Percentiles rank a stretch among this genome's conserved stretches.
phyloP scores from a whole-genome alignment of 2,329 filamentous ascomycete species.

The Capronia coronata region DNA sequence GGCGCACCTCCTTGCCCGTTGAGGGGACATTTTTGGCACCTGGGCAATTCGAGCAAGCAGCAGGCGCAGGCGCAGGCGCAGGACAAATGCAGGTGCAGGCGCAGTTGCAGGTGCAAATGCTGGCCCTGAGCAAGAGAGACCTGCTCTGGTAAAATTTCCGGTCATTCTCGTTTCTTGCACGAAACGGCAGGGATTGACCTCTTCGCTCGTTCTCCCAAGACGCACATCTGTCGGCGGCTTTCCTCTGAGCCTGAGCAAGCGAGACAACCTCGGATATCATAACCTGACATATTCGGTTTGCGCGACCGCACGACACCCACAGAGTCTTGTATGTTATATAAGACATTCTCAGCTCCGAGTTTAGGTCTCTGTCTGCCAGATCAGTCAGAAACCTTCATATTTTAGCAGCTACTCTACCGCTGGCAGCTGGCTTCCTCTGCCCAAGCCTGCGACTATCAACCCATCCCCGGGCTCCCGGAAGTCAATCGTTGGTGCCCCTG shows the following conservation, averaged over 20 bases:
- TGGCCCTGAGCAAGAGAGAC: background rate
- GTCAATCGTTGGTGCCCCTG: constrained; percentile 3
- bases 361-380: background rate
- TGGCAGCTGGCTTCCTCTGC: too few relatives aligned
- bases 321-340: background rate
- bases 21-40: background rate
- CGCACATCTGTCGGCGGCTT: background rate
- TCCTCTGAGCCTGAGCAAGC: background rate
- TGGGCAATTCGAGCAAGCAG: too few relatives aligned
- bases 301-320: background rate
- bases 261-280: constrained; percentile 1
- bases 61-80: too few relatives aligned
- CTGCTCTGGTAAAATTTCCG: background rate
- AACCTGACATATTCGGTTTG: background rate
- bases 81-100: too few relatives aligned
- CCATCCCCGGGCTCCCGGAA: constrained; percentile 7
- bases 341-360: background rate
- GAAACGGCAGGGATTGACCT: background rate
- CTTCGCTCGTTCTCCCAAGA: background rate
- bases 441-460: constrained; percentile 2
- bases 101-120: too few relatives aligned
- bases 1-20: background rate
- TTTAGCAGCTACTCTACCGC: background rate
- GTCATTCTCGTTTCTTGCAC: background rate
- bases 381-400: background rate